Evolutionary conservation across 352 stramenopile species (phyloP).

Genomic region (Phytophthora vignae): DNA sequence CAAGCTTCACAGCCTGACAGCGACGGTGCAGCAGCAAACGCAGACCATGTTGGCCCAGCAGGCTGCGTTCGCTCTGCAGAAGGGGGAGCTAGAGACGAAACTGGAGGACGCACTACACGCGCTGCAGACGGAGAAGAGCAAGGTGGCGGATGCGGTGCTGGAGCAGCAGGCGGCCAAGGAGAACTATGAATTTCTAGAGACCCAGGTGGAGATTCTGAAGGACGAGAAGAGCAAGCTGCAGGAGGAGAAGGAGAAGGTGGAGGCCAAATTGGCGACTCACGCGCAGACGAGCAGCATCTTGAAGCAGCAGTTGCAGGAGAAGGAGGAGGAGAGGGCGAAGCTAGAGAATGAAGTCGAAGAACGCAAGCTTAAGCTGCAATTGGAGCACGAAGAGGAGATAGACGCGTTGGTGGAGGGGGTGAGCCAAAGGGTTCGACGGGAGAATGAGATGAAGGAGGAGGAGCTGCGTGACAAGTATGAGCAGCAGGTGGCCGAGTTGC

Average conservation of each 20-base stretch:
- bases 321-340: slow-evolving; percentile 18
- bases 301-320: slow-evolving; percentile 39
- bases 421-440: slow-evolving; percentile 1
- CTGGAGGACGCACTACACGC: slow-evolving; percentile 26
- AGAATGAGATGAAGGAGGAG: slow-evolving; percentile 10
- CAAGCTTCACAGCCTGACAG: slow-evolving; percentile 33
- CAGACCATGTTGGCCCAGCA: slow-evolving; percentile 29
- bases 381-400: slow-evolving; percentile 16
- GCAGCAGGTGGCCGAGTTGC: slow-evolving; percentile 13
- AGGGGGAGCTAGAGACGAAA: slow-evolving; percentile 30
- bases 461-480: slow-evolving; percentile 7
- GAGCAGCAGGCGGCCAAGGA: slow-evolving; percentile 30
- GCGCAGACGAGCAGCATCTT: slow-evolving; percentile 38
- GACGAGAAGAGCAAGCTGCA: slow-evolving; percentile 23
- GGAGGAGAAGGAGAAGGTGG: slow-evolving; percentile 16
- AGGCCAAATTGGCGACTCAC: slow-evolving; percentile 27
- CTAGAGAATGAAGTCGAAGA: slow-evolving; percentile 14
- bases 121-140: slow-evolving; percentile 23
- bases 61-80: slow-evolving; percentile 29
- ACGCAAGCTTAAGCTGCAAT: slow-evolving; percentile 2
- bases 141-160: slow-evolving; percentile 21
- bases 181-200: slow-evolving; percentile 36
- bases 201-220: slow-evolving; percentile 31
- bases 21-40: slow-evolving; percentile 33
- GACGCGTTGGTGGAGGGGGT: slow-evolving; percentile 9